Evolutionary conservation across 306 rosid species (phyloP).

Genomic region (Malus fusca): DNA sequence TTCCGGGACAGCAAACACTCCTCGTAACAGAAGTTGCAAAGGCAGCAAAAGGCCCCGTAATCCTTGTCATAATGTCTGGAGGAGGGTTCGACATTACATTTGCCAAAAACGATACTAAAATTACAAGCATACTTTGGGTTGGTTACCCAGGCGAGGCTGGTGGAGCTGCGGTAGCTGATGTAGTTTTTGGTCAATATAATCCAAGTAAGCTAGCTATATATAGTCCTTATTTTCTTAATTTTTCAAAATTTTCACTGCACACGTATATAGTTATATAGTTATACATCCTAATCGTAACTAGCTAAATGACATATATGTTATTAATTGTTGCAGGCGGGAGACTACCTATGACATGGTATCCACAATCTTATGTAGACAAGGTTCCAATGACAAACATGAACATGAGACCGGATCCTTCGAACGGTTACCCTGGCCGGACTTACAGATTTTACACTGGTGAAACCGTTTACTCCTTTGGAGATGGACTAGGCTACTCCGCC

Average conservation of each 20-base stretch:
- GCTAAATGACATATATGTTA: not conserved
- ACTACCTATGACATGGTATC: constrained; percentile 98
- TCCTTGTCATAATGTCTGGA: constrained; percentile 93
- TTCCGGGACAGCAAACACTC: constrained; percentile 83
- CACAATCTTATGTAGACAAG: constrained; percentile 72
- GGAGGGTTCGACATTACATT: constrained; percentile 90
- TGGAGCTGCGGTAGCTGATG: constrained; percentile 93
- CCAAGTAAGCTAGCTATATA: constrained; percentile 52
- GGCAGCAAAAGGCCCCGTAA: constrained; percentile 80
- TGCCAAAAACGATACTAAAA: constrained; percentile 62
- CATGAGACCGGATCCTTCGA: constrained; percentile 78
- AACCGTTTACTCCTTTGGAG: constrained; percentile 77
- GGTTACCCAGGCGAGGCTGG: constrained; percentile 99
- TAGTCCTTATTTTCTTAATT: not conserved
- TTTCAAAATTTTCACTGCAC: not conserved
- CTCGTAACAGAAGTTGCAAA: constrained; percentile 68
- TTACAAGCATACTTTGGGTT: constrained; percentile 92
- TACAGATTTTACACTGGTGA: constrained; percentile 83
- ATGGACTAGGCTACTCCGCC: constrained; percentile 63
- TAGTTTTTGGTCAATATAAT: constrained; percentile 70
- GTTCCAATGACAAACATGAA: constrained; percentile 95
- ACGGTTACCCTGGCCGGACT: constrained; percentile 78
- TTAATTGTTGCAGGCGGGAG: constrained; percentile 63
- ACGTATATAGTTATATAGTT: too few relatives aligned
- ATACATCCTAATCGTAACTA: not conserved